Conservation (phyloP, 2,329 filamentous ascomycete species). For the Xylariaceae sp. region DNA sequence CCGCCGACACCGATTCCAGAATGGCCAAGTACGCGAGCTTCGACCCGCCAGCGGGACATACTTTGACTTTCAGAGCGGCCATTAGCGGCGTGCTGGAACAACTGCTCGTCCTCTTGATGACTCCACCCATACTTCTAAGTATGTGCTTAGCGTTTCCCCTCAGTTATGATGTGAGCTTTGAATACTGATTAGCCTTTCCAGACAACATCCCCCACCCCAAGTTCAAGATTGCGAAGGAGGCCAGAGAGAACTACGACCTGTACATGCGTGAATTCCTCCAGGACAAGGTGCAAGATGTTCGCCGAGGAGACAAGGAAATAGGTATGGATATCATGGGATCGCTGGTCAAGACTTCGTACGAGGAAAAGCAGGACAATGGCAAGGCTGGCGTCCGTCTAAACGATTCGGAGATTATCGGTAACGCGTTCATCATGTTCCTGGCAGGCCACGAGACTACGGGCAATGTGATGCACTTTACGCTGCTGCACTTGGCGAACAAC, state of each 20-base stretch:
- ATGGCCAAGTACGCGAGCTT: slow-evolving; percentile 43
- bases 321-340: slow-evolving; percentile 52
- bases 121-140: slow-evolving; percentile 52
- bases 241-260: slow-evolving; percentile 56
- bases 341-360: slow-evolving; percentile 41
- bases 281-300: slow-evolving; percentile 47
- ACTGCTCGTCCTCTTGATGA: slow-evolving; percentile 55
- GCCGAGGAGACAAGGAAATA: slow-evolving; percentile 35
- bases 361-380: slow-evolving; percentile 21
- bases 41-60: slow-evolving; percentile 47
- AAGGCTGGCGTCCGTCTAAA: slow-evolving; percentile 37
- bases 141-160: slow-evolving; percentile 24
- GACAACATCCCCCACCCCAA: slow-evolving; percentile 43
- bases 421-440: slow-evolving; percentile 62
- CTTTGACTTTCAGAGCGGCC: slow-evolving; percentile 60
- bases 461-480: slow-evolving; percentile 65
- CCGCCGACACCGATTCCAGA: slow-evolving; percentile 38
- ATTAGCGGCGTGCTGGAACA: slow-evolving; percentile 56
- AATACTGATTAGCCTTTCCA: slow-evolving; percentile 11
- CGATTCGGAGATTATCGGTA: slow-evolving; percentile 64
- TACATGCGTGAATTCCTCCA: slow-evolving; percentile 67
- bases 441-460: slow-evolving; percentile 80
- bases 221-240: slow-evolving; percentile 46
- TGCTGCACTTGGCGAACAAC: slow-evolving; percentile 63
- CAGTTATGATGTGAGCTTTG: not conserved